Evolutionary conservation across 495 filamentous ascomycete genomes (phyloP), one percentile per base, ranked within the genome.

Genomic region (Melanomma pulvis-pyrius): DNA sequence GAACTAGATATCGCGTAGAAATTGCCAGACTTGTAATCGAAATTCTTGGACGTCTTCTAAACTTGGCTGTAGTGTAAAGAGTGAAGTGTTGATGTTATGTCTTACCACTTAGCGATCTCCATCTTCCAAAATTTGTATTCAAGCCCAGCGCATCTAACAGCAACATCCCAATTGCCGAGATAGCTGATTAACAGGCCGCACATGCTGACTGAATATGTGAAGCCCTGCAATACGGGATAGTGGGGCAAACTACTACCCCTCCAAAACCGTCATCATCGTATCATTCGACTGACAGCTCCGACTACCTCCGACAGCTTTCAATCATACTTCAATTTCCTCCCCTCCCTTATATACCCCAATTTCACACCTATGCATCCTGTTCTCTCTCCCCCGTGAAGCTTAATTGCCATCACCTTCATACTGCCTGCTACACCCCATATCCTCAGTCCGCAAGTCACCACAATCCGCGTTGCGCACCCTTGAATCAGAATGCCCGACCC

Each of bases 401-500:
- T 15, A 44, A n/a, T 44, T 15, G 9, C n/a, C 48, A 25, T 41
- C 17, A 17, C 34, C 19, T 8, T 24, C 32, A 41, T 44, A 21
- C 19, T 2, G 29, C 52, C 30, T n/a, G 15, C 34, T 8, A 5
- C 28, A 21, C 11, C 26, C 26, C 36, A 22, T 17, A 24, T 36
- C n/a, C 13, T 30, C 59, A 21, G 12, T 44, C n/a, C 57, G 9
- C 29, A 25, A 24, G 1, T 15, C 9, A 6, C 12, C 25, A n/a
- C 34, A 46, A 1, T 26, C 19, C 39, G n/a, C 41, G 1, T 1
- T 21, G 13, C 26, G 39, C n/a, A n/a, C n/a, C n/a, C n/a, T 44
- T 44, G 8, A 44, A 17, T 34, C 39, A 15, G 8, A 24, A 87
- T 87, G 83, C 74, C 78, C 2, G 86, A 89, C 11, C 92, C 94